Base-by-base conservation (phyloP, 129 eudicot species). In the Flaveria bidentis region DNA sequence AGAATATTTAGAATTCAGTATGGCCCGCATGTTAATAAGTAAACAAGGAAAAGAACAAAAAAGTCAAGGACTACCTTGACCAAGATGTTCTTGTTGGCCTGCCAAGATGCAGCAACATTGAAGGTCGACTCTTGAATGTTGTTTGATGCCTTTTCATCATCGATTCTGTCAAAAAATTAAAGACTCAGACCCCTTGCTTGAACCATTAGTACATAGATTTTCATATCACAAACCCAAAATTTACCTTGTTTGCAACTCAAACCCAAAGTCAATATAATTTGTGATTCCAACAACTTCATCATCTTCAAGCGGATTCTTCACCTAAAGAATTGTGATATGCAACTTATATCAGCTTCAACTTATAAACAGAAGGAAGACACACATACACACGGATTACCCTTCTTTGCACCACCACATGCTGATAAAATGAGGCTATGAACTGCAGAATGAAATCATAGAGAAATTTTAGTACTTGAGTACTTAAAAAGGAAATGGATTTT, bases 41-140 rank as follows among this genome's bases (percentile, higher is more conserved):
- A 78, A 33, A 78, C 2, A 36, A 15, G 6, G 28, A 6, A 71
- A 0, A n/a, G n/a, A n/a, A n/a, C n/a, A n/a, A 28, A 25, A 61
- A 2, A 61, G 67, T 13, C 18, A 61, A 51, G 4, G 25, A 22
- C 33, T 45, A 87, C 97, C 97, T 91, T 91, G 52, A 91, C 51
- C 77, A 91, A 78, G 76, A 91, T 83, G 81, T 91, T 88, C 82
- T 88, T 91, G 72, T 91, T 91, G 76, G 95, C 97, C 70, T 91
- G 96, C 97, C 97, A 91, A 64, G 97, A 91, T 75, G 97, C 97
- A 80, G 91, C 97, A 72, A 89, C 89, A 71, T 89, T 88, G 76
- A 92, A 92, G 67, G 89, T 87, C 61, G 96, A 87, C 69, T 89
- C 92, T 15, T 80, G 88, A 51, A 78, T 85, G 66, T 64, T 74